Evolutionary conservation across 225 moss, liverwort and hornwort genomes (phyloP).

Genomic region (Pleurozium schreberi): DNA sequence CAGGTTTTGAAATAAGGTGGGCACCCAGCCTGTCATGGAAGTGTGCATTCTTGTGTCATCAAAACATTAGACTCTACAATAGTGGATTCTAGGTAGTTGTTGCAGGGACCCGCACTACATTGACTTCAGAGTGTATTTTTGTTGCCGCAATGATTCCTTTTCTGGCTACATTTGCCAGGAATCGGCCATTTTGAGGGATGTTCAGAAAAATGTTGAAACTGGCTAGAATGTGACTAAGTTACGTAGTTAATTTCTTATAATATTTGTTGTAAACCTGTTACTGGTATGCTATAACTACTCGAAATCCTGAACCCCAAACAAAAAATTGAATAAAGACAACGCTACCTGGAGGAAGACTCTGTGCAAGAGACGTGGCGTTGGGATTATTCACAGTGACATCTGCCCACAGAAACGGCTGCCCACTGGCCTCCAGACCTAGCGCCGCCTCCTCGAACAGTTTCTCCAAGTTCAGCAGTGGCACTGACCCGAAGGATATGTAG

Average conservation of each 20-base stretch:
- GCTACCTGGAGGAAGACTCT: conserved; percentile 8
- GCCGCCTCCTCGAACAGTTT: background rate
- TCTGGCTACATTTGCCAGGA: background rate
- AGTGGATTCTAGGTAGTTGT: background rate
- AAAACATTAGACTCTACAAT: background rate
- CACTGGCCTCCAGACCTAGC: conserved; percentile 11
- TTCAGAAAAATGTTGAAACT: background rate
- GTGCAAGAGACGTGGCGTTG: background rate
- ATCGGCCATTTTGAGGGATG: background rate
- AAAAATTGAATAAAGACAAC: background rate
- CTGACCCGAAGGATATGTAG: conserved; percentile 8
- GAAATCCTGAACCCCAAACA: too few species aligned
- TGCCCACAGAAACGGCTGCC: conserved; percentile 17
- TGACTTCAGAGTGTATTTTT: too few species aligned
- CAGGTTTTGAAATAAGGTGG: background rate
- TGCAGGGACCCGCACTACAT: background rate
- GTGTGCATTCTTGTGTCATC: background rate
- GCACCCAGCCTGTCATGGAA: too few species aligned
- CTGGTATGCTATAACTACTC: background rate
- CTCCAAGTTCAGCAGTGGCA: background rate
- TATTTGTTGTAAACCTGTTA: background rate
- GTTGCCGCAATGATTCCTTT: too few species aligned
- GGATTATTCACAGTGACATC: background rate
- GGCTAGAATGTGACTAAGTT: background rate
- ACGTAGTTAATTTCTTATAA: background rate